Conservation (phyloP, 2,329 filamentous ascomycete species). For the Fusarium algeriense region DNA sequence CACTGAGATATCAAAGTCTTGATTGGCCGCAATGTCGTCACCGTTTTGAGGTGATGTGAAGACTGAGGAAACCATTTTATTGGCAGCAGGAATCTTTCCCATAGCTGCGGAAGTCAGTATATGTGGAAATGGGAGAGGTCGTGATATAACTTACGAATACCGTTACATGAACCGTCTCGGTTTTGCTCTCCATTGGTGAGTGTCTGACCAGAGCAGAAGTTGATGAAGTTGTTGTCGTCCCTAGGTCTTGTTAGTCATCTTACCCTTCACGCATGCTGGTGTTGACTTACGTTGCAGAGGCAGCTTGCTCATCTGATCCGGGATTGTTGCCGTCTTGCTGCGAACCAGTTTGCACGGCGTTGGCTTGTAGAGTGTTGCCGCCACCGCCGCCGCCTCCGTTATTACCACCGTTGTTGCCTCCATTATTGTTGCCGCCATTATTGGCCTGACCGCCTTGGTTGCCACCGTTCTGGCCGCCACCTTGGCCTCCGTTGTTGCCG, state of each 20-base stretch:
- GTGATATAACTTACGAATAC: constrained; percentile 63
- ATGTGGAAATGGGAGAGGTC: neutral
- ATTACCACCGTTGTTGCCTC: constrained; percentile 48
- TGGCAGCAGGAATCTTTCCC: constrained; percentile 68
- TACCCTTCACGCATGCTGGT: neutral
- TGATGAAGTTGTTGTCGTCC: constrained; percentile 72
- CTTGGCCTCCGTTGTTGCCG: constrained; percentile 44
- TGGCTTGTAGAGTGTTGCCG: constrained; percentile 53
- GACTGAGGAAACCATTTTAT: constrained; percentile 69
- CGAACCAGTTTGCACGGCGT: constrained; percentile 64
- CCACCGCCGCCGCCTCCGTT: constrained; percentile 31
- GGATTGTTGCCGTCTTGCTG: constrained; percentile 61
- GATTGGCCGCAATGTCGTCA: constrained; percentile 60
- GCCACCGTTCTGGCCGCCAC: constrained; percentile 32
- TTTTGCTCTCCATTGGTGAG: constrained; percentile 72
- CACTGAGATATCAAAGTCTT: constrained; percentile 66
- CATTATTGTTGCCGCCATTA: constrained; percentile 35
- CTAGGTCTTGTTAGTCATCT: constrained; percentile 53
- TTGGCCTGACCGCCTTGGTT: constrained; percentile 34
- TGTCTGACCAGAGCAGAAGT: constrained; percentile 67
- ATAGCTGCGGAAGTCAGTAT: constrained; percentile 58
- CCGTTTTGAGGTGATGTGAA: constrained; percentile 66
- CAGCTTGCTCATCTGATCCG: constrained; percentile 60
- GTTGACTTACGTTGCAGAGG: constrained; percentile 63
- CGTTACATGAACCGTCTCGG: constrained; percentile 72